Evolutionary conservation across 2,329 filamentous ascomycete species (phyloP), one percentile per base, ranked within the genome.

Genomic region (Calycina marina): DNA sequence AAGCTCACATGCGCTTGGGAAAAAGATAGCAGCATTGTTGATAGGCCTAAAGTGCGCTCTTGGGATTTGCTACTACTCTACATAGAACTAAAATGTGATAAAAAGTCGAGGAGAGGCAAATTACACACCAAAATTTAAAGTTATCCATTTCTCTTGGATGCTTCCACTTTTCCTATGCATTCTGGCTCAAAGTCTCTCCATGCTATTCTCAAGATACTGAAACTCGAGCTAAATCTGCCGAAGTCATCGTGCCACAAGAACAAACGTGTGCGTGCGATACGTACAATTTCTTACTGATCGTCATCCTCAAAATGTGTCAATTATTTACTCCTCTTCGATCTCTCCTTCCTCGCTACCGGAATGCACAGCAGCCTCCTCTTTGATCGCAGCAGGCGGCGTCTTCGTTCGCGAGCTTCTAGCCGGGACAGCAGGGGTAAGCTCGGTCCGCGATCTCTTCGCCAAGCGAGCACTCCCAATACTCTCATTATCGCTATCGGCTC

Each of bases 331-430:
- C 63, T 96, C 86, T 57, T 93, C 90, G 47, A 98, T 96, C 61
- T 98, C 90, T 32, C 90, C 90, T 58, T 98, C 90, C 59, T 98
- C 90, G 51, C 86, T 94, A 32, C 90, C 90, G 37, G 81, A 88
- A 49, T 52, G 51, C 20, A 55, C 43, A 4, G 57, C 57, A 42
- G 58, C 60, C 31, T 63, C 63, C 39, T 63, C 61, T 48, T 61
- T 61, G 32, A 53, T 39, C 22, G 43, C 41, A 25, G 49, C 37
- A 27, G 62, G 61, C 25, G 69, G 67, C 30, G 68, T 69, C 56
- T 64, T 75, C 54, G 65, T 67, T 52, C 65, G 68, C n/a, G n/a
- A n/a, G n/a, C n/a, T n/a, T n/a, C n/a, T n/a, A n/a, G n/a, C n/a
- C n/a, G n/a, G n/a, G n/a, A n/a, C n/a, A n/a, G n/a, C n/a, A n/a